Percentiles rank a stretch among this genome's conserved stretches.
These are phyloP conservation scores for Raphanus sativus DNA, from an alignment of 345 rosid species.

Conservation along the genomic window DNA sequence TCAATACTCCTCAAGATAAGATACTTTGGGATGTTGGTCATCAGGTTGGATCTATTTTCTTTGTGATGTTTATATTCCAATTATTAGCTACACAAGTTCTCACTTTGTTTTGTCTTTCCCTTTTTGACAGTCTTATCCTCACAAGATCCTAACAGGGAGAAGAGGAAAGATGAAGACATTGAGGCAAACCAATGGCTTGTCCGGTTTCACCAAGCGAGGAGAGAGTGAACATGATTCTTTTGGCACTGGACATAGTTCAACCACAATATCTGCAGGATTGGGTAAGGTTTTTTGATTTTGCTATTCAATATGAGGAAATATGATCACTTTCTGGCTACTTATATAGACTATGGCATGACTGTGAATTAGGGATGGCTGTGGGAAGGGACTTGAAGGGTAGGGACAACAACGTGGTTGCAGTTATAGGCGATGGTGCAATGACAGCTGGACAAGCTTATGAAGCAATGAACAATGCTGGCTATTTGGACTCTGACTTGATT, in stretches of 20 bases:
- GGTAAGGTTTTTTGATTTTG: constrained; percentile 42
- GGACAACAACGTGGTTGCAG: constrained; percentile 68
- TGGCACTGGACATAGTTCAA: constrained; percentile 94
- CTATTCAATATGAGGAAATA: neutral
- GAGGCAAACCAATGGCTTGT: constrained; percentile 86
- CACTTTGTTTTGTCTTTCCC: neutral
- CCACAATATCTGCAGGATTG: constrained; percentile 90
- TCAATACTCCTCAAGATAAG: constrained; percentile 82
- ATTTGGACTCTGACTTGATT: constrained; percentile 90
- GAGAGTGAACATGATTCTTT: constrained; percentile 95
- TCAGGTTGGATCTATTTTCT: constrained; percentile 67
- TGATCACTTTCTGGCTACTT: neutral
- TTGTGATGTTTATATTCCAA: neutral
- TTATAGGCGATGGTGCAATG: constrained; percentile 98
- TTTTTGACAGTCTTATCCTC: constrained; percentile 69
- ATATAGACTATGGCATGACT: neutral
- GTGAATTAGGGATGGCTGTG: constrained; percentile 78
- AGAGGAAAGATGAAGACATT: constrained; percentile 86
- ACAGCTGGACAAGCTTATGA: constrained; percentile 99
- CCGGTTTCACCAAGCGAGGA: constrained; percentile 84
- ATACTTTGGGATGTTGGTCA: constrained; percentile 98
- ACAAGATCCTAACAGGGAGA: constrained; percentile 94
- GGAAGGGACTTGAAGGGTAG: constrained; percentile 88
- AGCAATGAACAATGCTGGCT: constrained; percentile 98
- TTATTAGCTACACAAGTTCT: neutral